Conservation (phyloP, 371 early-diverging fungal species). For the Mortierella sp. region DNA sequence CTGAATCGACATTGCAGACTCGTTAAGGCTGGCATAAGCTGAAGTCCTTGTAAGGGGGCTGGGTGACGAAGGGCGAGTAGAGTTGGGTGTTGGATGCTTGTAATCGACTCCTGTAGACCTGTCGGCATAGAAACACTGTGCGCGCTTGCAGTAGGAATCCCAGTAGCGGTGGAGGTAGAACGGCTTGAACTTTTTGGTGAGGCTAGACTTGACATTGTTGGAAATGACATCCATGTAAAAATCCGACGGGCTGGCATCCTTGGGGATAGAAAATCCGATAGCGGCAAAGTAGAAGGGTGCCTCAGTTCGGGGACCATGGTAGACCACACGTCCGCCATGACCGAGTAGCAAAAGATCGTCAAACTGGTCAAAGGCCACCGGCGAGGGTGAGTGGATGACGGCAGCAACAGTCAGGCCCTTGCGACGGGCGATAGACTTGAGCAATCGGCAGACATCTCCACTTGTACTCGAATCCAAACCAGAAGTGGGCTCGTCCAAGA, state of each 20-base stretch:
- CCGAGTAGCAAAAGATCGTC: constrained; percentile 81
- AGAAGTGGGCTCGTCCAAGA: constrained; percentile 95
- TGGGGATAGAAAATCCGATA: constrained; percentile 70
- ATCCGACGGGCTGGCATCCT: constrained; percentile 69
- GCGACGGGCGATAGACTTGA: constrained; percentile 66
- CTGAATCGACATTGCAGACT: constrained; percentile 91
- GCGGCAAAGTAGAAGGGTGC: constrained; percentile 65
- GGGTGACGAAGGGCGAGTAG: constrained; percentile 73
- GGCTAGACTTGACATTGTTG: constrained; percentile 52
- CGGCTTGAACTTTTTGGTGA: constrained; percentile 54
- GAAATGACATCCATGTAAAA: constrained; percentile 75
- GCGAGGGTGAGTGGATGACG: constrained; percentile 84
- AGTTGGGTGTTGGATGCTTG: constrained; percentile 32
- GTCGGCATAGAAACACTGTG: constrained; percentile 66
- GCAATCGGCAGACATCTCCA: constrained; percentile 71
- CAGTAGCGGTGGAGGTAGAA: constrained; percentile 49
- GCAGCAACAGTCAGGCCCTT: constrained; percentile 77
- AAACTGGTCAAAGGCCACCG: constrained; percentile 71
- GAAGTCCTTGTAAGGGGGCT: constrained; percentile 30
- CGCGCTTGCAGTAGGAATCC: constrained; percentile 54
- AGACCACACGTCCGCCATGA: constrained; percentile 75
- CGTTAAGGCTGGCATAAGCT: constrained; percentile 81
- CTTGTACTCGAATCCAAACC: constrained; percentile 83
- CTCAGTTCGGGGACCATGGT: constrained; percentile 67
- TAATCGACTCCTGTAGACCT: constrained; percentile 87